A percentile compares a stretch with the other conserved stretches of the same genome.
phyloP scores from a whole-genome alignment of 2,329 filamentous ascomycete species.

The Xylariomycetidae sp. region DNA sequence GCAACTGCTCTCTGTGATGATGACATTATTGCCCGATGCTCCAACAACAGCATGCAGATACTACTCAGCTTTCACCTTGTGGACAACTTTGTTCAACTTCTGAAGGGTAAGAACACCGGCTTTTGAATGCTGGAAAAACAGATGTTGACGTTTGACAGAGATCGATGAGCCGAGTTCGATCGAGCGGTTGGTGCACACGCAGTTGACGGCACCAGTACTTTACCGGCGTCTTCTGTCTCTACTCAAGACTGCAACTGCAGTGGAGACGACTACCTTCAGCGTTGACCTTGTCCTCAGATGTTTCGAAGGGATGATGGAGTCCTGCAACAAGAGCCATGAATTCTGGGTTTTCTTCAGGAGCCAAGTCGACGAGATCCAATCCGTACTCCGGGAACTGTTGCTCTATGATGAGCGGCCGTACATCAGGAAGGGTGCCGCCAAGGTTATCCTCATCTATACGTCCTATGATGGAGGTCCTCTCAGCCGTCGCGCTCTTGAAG shows the following conservation, averaged over 20 bases:
- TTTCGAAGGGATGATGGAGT: conserved; percentile 35
- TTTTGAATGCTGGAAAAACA: too few species aligned
- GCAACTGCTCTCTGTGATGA: conserved; percentile 55
- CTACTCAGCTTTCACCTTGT: conserved; percentile 49
- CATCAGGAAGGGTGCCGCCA: conserved; percentile 31
- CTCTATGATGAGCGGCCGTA: conserved; percentile 29
- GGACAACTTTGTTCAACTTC: conserved; percentile 47
- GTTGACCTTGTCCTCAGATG: conserved; percentile 28
- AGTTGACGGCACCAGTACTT: conserved; percentile 17
- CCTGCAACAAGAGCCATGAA: conserved; percentile 29
- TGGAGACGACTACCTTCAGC: conserved; percentile 18
- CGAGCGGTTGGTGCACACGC: conserved; percentile 11
- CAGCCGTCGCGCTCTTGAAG: conserved; percentile 28
- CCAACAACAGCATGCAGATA: conserved; percentile 38
- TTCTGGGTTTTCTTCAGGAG: conserved; percentile 35
- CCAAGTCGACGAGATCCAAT: conserved; percentile 19
- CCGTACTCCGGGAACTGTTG: conserved; percentile 30
- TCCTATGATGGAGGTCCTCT: conserved; percentile 16
- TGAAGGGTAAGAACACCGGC: conserved; percentile 45
- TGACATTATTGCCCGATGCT: conserved; percentile 41
- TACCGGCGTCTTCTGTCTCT: conserved; percentile 19
- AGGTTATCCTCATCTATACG: conserved; percentile 24
- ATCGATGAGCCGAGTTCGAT: too few species aligned
- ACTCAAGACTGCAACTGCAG: conserved; percentile 13
- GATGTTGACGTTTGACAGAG: too few species aligned